Evolutionary conservation across 192 early-diverging fungal genomes (phyloP).

Genomic region (Phlyctochytrium arcticum): DNA sequence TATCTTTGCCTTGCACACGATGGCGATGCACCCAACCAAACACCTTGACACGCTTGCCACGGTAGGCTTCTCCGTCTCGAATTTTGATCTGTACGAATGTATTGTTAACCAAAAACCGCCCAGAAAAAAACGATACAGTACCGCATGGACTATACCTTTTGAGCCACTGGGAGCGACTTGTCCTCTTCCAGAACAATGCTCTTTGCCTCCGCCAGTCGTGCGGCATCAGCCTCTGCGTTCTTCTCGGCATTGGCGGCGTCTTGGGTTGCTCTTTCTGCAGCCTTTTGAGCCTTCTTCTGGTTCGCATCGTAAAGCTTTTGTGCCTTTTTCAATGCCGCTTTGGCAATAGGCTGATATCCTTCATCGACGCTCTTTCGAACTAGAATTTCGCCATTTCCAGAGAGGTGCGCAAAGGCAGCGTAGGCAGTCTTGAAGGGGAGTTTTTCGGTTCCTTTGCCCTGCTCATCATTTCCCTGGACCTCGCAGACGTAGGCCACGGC

Average conservation of each 20-base stretch:
- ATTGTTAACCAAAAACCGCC: no score
- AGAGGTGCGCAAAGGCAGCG: constrained; percentile 60
- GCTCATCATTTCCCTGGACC: constrained; percentile 72
- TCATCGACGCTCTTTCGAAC: constrained; percentile 71
- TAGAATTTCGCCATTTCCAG: constrained; percentile 40
- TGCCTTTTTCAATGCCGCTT: constrained; percentile 88
- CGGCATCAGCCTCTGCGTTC: constrained; percentile 62
- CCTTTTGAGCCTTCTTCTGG: constrained; percentile 58
- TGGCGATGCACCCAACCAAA: constrained; percentile 95
- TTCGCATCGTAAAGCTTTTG: constrained; percentile 74
- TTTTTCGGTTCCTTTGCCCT: constrained; percentile 68
- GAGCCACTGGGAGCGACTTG: constrained; percentile 64
- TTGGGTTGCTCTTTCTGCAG: constrained; percentile 30
- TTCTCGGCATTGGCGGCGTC: constrained; percentile 47
- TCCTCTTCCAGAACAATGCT: constrained; percentile 73
- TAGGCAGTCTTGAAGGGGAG: constrained; percentile 76
- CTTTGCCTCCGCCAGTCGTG: constrained; percentile 80
- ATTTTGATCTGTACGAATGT: constrained; percentile 82
- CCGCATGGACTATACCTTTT: constrained; percentile 39
- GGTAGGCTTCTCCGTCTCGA: constrained; percentile 53
- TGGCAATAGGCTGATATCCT: constrained; percentile 73
- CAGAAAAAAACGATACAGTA: background rate
- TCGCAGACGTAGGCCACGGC: constrained; percentile 71
- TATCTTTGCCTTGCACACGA: constrained; percentile 94
- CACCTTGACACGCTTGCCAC: constrained; percentile 77